These are phyloP conservation scores for Lodderomyces margitis DNA, from an alignment of 1,139 yeast genomes.

Conservation along the genomic window DNA sequence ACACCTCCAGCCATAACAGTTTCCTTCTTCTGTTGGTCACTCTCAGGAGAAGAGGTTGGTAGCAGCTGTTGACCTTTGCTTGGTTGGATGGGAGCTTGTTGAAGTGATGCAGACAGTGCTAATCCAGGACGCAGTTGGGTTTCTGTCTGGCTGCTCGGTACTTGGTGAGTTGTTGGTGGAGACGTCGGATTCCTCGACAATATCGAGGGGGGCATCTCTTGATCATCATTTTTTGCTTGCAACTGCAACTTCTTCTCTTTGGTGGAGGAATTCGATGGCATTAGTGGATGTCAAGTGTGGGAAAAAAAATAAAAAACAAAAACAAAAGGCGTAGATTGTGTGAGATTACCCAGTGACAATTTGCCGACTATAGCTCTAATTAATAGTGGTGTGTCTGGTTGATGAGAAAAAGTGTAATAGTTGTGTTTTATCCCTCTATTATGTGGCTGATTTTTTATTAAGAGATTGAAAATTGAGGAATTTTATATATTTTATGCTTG, in stretches of 20 bases:
- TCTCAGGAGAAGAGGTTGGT: conserved; percentile 4
- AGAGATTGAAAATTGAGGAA: too few relatives aligned
- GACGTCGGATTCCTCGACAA: conserved; percentile 69
- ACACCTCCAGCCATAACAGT: conserved; percentile 55
- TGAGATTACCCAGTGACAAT: neutral
- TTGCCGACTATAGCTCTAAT: neutral
- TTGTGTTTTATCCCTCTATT: too few relatives aligned
- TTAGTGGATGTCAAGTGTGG: conserved; percentile 1
- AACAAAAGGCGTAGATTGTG: neutral
- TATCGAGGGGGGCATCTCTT: conserved; percentile 38
- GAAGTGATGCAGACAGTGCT: conserved; percentile 4
- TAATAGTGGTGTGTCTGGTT: neutral
- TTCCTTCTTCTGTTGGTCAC: conserved; percentile 22
- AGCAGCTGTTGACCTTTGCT: conserved; percentile 7
- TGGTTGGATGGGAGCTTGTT: conserved; percentile 6
- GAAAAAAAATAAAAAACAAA: neutral
- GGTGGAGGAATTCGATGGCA: conserved; percentile 11
- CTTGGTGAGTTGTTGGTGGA: conserved; percentile 25
- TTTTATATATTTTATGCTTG: too few relatives aligned
- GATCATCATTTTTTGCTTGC: conserved; percentile 12
- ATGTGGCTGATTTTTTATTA: too few relatives aligned
- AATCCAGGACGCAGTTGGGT: conserved; percentile 3
- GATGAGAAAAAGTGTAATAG: too few relatives aligned
- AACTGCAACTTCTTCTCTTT: conserved; percentile 13
- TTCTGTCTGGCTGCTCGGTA: neutral